A percentile compares a stretch with the other conserved stretches of the same genome.
phyloP scores from a whole-genome alignment of 106 monocot genomes.

The Dendrobium catenatum region DNA sequence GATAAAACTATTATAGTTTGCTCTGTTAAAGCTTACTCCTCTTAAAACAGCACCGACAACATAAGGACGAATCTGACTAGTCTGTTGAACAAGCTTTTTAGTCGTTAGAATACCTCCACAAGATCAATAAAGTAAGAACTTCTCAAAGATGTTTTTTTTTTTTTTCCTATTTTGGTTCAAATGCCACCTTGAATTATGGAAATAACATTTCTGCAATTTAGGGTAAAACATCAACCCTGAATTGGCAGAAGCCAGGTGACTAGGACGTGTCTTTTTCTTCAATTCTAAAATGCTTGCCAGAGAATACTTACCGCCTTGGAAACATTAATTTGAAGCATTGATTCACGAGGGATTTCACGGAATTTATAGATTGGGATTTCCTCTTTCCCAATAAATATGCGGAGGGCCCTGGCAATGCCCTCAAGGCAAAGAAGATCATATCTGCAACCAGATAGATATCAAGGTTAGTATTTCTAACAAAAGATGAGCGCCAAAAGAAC shows the following conservation, averaged over 20 bases:
- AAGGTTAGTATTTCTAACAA: background rate
- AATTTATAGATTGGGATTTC: conserved; percentile 51
- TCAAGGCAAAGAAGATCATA: conserved; percentile 93
- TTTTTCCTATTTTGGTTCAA: background rate
- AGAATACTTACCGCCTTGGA: conserved; percentile 14
- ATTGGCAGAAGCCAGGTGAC: background rate
- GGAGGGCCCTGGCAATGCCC: conserved; percentile 82
- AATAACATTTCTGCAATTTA: background rate
- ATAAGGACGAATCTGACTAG: conserved; percentile 63
- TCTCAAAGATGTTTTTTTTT: background rate
- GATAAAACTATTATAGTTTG: conserved; percentile 90
- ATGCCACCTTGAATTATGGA: background rate
- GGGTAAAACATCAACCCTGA: background rate
- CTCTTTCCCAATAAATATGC: conserved; percentile 66
- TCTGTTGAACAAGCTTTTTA: conserved; percentile 33
- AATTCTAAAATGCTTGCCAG: background rate
- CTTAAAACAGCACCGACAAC: conserved; percentile 88
- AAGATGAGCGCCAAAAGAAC: background rate
- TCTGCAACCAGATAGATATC: conserved; percentile 24
- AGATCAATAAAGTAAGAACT: background rate
- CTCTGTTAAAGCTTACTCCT: conserved; percentile 75
- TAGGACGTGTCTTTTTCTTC: background rate
- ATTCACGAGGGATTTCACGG: conserved; percentile 30
- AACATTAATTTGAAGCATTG: conserved; percentile 67
- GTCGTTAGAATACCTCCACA: background rate